Conservation (phyloP, 2,329 filamentous ascomycete genomes). For the Talaromyces albobiverticillius region DNA sequence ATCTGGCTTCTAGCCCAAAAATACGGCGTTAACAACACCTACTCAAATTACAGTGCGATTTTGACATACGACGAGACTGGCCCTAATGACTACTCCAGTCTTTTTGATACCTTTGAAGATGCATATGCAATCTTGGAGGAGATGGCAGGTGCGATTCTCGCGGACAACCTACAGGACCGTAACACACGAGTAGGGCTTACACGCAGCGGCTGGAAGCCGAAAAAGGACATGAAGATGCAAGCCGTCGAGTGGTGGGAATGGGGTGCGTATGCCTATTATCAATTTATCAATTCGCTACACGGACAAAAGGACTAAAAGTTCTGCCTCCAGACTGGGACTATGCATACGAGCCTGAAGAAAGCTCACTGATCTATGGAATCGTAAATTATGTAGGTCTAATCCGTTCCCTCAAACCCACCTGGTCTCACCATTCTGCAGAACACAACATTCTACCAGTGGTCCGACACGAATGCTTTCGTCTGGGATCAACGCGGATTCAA, state of each 20-base stretch:
- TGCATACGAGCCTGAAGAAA: slow-evolving; percentile 56
- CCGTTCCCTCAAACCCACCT: no score
- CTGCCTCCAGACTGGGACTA: slow-evolving; percentile 55
- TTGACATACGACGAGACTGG: slow-evolving; percentile 61
- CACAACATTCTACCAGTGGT: slow-evolving; percentile 61
- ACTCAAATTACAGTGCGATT: slow-evolving; percentile 59
- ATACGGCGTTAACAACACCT: slow-evolving; percentile 54
- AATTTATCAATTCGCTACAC: no score
- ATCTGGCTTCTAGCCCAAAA: slow-evolving; percentile 60
- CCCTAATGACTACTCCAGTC: slow-evolving; percentile 46
- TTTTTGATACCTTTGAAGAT: slow-evolving; percentile 52
- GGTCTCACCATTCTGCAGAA: slow-evolving; percentile 36
- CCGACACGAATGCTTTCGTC: slow-evolving; percentile 61
- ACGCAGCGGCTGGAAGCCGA: slow-evolving; percentile 62
- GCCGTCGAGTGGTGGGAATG: slow-evolving; percentile 62
- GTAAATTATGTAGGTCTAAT: slow-evolving; percentile 20
- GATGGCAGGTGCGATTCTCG: slow-evolving; percentile 57
- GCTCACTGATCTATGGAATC: slow-evolving; percentile 54
- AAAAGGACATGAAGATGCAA: slow-evolving; percentile 50
- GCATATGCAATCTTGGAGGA: slow-evolving; percentile 47
- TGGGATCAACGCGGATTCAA: slow-evolving; percentile 62
- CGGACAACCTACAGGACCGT: slow-evolving; percentile 60
- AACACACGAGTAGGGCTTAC: slow-evolving; percentile 59
- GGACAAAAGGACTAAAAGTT: not conserved
- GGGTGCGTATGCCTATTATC: slow-evolving; percentile 24